phyloP scores from a whole-genome alignment of 1,284 basidiomycete species.

The Cystobasidiaceae sp. region DNA sequence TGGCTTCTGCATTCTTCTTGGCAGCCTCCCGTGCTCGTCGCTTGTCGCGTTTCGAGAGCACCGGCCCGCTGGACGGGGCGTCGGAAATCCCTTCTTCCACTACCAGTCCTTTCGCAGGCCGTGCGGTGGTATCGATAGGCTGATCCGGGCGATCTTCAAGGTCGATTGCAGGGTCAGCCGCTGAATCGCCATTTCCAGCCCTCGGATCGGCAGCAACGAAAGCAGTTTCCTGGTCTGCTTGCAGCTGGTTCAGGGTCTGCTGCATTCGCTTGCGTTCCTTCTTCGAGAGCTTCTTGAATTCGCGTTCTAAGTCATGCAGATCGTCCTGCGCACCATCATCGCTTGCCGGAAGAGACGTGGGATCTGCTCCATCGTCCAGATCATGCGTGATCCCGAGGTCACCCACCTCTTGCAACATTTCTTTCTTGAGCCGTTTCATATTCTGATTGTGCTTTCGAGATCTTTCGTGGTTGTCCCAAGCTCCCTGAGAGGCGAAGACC shows the following conservation, averaged over 20 bases:
- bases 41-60: conserved; percentile 73
- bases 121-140: too few relatives aligned
- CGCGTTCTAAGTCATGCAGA: conserved; percentile 21
- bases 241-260: neutral
- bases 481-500: conserved; percentile 82
- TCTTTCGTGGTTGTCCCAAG: conserved; percentile 93
- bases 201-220: neutral
- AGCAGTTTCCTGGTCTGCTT: neutral
- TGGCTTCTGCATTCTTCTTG: conserved; percentile 53
- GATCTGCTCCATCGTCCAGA: conserved; percentile 25
- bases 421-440: conserved; percentile 58
- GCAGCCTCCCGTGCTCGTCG: conserved; percentile 69
- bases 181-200: neutral
- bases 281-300: conserved; percentile 31
- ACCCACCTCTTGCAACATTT: conserved; percentile 73
- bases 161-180: neutral
- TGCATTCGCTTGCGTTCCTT: conserved; percentile 34
- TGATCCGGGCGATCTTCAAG: too few relatives aligned
- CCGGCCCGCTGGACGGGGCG: conserved; percentile 32
- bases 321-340: conserved; percentile 44
- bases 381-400: conserved; percentile 53
- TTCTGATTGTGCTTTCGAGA: conserved; percentile 93
- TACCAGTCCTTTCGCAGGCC: too few relatives aligned
- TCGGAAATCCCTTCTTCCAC: conserved; percentile 19
- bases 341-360: conserved; percentile 1